Conservation (phyloP, 2,329 filamentous ascomycete genomes). For the Epichloe typhina region DNA sequence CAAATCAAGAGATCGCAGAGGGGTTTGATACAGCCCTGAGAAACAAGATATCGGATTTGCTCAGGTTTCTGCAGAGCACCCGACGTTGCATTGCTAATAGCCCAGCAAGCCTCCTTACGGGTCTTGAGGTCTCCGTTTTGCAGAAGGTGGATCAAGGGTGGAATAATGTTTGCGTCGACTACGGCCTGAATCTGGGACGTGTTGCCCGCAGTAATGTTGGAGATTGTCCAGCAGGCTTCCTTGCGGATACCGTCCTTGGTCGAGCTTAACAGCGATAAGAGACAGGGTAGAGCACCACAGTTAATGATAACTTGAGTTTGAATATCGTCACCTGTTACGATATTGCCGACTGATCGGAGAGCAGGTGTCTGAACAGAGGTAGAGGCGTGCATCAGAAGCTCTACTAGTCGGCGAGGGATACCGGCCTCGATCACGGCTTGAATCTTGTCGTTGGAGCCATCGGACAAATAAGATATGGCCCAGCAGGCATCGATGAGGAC, state of each 20-base stretch:
- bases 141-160: constrained; percentile 87
- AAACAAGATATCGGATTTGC: constrained; percentile 90
- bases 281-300: constrained; percentile 80
- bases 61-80: constrained; percentile 97
- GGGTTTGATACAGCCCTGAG: constrained; percentile 91
- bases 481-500: constrained; percentile 98
- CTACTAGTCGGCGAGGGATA: constrained; percentile 89
- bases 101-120: constrained; percentile 98
- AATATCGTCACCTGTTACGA: constrained; percentile 95
- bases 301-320: constrained; percentile 99
- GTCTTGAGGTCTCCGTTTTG: constrained; percentile 98
- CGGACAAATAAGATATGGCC: constrained; percentile 97
- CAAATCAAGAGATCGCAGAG: constrained; percentile 89
- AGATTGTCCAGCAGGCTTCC: constrained; percentile 99
- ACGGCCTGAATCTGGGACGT: constrained; percentile 95
- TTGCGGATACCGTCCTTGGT: constrained; percentile 98
- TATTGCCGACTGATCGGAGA: constrained; percentile 93
- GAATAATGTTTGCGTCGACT: constrained; percentile 93
- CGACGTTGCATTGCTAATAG: constrained; percentile 95
- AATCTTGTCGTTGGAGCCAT: constrained; percentile 98
- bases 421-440: constrained; percentile 97
- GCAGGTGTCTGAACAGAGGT: constrained; percentile 97
- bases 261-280: constrained; percentile 88
- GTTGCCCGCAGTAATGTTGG: constrained; percentile 97
- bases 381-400: constrained; percentile 94